Percentiles rank a stretch among this genome's conserved stretches.
Conservation (phyloP, 1,284 basidiomycete genomes). For the Heterobasidion parviporum region DNA sequence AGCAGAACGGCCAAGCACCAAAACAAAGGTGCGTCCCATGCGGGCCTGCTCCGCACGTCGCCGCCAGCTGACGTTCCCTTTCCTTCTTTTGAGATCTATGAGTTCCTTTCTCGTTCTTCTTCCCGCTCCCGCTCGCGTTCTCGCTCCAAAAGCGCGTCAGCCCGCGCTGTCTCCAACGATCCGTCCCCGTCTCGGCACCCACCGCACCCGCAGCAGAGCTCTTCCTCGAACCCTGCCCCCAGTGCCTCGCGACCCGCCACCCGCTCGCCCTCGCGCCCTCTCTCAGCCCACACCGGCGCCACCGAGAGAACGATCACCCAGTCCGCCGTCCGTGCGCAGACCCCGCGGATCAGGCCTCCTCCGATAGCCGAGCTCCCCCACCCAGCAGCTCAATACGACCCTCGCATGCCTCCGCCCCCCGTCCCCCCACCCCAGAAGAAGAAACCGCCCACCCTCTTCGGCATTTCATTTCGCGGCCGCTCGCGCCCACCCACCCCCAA, state of each 20-base stretch:
- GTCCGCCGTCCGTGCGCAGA: constrained; percentile 27
- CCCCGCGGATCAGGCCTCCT: constrained; percentile 15
- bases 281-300: constrained; percentile 54
- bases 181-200: constrained; percentile 15
- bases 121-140: constrained; percentile 27
- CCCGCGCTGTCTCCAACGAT: constrained; percentile 23
- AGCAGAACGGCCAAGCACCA: constrained; percentile 5
- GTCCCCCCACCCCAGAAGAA: constrained; percentile 5
- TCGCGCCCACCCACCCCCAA: constrained; percentile 9
- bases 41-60: not conserved
- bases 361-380: not conserved
- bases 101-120: constrained; percentile 21
- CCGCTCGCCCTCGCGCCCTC: constrained; percentile 48
- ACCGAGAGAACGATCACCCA: constrained; percentile 46
- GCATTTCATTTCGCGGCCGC: constrained; percentile 30
- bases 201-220: constrained; percentile 14
- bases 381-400: constrained; percentile 8
- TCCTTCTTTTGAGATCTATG: constrained; percentile 19
- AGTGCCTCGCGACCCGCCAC: constrained; percentile 36
- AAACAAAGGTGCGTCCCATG: constrained; percentile 8
- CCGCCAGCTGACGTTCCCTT: not conserved
- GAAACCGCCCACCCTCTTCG: constrained; percentile 41
- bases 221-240: constrained; percentile 15
- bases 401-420: constrained; percentile 11
- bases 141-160: constrained; percentile 17